These are phyloP conservation scores for Xylaria sp. DNA, from an alignment of 2,329 filamentous ascomycete species.

Conservation along the genomic window DNA sequence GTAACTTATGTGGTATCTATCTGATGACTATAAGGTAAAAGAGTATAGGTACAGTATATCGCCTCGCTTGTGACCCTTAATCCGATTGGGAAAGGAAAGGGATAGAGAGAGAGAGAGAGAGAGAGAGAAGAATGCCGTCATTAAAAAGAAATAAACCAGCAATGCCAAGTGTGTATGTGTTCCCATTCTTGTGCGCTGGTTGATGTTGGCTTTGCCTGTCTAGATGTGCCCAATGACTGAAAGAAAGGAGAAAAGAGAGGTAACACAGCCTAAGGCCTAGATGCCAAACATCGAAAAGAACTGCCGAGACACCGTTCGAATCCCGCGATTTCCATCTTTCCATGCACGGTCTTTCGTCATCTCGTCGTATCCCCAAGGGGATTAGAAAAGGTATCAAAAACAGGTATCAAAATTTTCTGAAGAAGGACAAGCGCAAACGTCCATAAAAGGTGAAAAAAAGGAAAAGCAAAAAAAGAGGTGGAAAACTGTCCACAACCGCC, in stretches of 20 bases:
- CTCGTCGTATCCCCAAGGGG: conserved; percentile 25
- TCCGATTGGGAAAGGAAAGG: neutral
- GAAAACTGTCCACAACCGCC: neutral
- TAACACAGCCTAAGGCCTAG: conserved; percentile 13
- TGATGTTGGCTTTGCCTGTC: conserved; percentile 26
- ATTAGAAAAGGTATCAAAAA: conserved; percentile 30
- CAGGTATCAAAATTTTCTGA: neutral
- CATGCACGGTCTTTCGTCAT: conserved; percentile 26
- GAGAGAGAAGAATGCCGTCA: conserved; percentile 24
- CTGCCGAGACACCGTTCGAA: conserved; percentile 14
- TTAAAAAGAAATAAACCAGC: conserved; percentile 25
- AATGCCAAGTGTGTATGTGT: conserved; percentile 15
- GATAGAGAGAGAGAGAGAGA: neutral
- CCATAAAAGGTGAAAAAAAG: neutral
- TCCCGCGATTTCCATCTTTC: conserved; percentile 14
- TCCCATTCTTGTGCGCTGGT: conserved; percentile 24
- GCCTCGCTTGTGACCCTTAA: conserved; percentile 24
- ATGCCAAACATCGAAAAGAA: conserved; percentile 10
- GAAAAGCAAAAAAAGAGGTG: neutral
- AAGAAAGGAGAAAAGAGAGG: conserved; percentile 1
- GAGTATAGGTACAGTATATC: conserved; percentile 37
- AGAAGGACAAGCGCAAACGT: neutral
- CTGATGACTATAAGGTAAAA: conserved; percentile 29
- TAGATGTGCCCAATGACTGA: conserved; percentile 24
- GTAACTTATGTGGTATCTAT: conserved; percentile 36